Evolutionary conservation across 2,329 filamentous ascomycete genomes (phyloP).

Genomic region (Tolypocladium guangdongense): DNA sequence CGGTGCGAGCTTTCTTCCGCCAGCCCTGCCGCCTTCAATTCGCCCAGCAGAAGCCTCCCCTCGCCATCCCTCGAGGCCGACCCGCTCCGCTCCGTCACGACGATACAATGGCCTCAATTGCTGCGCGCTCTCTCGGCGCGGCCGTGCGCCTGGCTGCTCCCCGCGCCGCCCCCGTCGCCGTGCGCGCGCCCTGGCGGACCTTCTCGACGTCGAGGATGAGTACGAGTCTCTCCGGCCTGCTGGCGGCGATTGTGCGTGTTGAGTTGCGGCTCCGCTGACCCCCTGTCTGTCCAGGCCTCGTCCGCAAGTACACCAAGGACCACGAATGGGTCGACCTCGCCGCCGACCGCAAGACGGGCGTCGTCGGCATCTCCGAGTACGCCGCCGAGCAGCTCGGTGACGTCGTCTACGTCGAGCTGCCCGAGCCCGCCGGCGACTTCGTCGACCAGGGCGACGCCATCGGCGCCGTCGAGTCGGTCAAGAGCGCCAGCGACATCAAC

Average conservation of each 20-base stretch:
- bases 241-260: too few relatives aligned
- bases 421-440: constrained; percentile 51
- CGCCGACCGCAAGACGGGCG: constrained; percentile 70
- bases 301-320: constrained; percentile 88
- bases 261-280: background rate
- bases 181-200: constrained; percentile 24
- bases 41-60: background rate
- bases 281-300: constrained; percentile 33
- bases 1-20: background rate
- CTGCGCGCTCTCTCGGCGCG: constrained; percentile 32
- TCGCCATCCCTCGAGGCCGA: background rate
- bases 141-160: constrained; percentile 20
- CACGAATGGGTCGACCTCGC: constrained; percentile 97
- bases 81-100: background rate
- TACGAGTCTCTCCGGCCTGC: constrained; percentile 10
- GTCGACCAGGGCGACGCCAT: constrained; percentile 71
- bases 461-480: constrained; percentile 94
- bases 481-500: constrained; percentile 96
- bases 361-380: constrained; percentile 78
- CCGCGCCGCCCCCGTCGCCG: constrained; percentile 29
- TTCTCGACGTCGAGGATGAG: constrained; percentile 29
- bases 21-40: background rate
- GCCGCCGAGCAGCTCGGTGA: constrained; percentile 88
- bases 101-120: constrained; percentile 49
- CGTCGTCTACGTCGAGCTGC: constrained; percentile 95